Base-by-base conservation (phyloP, 257 asterid genomes). In the Verbena officinalis region DNA sequence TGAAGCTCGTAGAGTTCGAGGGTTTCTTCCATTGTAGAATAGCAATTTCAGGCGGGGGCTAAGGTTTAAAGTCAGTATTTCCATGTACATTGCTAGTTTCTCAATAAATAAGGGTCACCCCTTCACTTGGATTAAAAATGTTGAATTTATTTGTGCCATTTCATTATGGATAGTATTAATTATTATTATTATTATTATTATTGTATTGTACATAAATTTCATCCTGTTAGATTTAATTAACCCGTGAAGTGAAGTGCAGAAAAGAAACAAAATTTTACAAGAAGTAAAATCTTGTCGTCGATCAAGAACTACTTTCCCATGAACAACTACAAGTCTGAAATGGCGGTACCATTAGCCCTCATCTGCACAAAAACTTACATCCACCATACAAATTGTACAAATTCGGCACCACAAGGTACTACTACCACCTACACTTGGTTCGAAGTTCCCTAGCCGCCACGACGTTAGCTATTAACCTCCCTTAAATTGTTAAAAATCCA, bases 1-100 rank as follows among this genome's bases (percentile, higher is more conserved):
- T 65, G 76, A 60, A 92, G 79, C 17, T 92, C 87, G 85, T 68
- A 85, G 14, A 86, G 85, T 23, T 77, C 71, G 58, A 83, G 57
- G 4, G 59, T 74, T 65, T 65, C 86, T 61, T 81, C 85, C 85
- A 75, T 79, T 23, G 12, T 11, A 20, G 51, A 15, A 23, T 13
- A 19, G 22, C 46, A 27, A 20, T 9, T 50, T 48, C 42, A 14
- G 67, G 62, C 9, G 48, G 9, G 38, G 49, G 66, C 24, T 1
- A 9, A 19, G 23, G 17, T 27, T 57, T 30, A 20, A 43, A n/a
- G 22, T 13, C 22, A 5, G 43, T 9, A 27, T 27, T 27, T 27
- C 7, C 16, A 17, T 8, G 7, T 17, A 46, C 11, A 44, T 46
- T 46, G n/a, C n/a, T n/a, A 46, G 7, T 9, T 46, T 19, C 53